Conservation (phyloP, 2,329 filamentous ascomycete genomes). For the Aspergillus pseudoglaucus region DNA sequence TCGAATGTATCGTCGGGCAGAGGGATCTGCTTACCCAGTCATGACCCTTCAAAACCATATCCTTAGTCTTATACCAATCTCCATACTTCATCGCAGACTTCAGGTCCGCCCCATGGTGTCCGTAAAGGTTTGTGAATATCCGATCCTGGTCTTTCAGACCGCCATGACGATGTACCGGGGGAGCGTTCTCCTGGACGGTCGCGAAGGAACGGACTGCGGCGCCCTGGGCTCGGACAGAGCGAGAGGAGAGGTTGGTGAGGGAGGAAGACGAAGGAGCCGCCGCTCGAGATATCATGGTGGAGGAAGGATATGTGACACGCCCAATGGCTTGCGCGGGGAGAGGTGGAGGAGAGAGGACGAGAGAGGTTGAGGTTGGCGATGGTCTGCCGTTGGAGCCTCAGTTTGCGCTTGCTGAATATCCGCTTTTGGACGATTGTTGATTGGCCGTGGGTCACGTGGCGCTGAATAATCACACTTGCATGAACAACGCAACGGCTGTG, state of each 20-base stretch:
- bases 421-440: constrained; percentile 30
- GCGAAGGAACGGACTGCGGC: constrained; percentile 61
- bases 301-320: constrained; percentile 15
- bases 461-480: constrained; percentile 8
- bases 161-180: constrained; percentile 63
- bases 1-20: constrained; percentile 1
- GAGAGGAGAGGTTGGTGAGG: constrained; percentile 34
- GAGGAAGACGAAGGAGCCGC: constrained; percentile 38
- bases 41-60: constrained; percentile 93
- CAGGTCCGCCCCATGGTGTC: constrained; percentile 82
- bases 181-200: constrained; percentile 64
- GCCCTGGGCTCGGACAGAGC: constrained; percentile 35
- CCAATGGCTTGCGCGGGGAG: constrained; percentile 24
- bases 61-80: constrained; percentile 99
- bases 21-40: constrained; percentile 61
- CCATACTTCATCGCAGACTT: constrained; percentile 96
- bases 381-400: constrained; percentile 20
- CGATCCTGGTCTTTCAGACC: constrained; percentile 93
- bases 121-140: constrained; percentile 98
- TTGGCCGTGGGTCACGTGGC: constrained; percentile 31
- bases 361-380: constrained; percentile 12
- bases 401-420: constrained; percentile 36
- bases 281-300: constrained; percentile 42
- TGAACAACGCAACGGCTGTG: no score
- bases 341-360: constrained; percentile 16